These are phyloP conservation scores for Russula abietina DNA, from an alignment of 768 basidiomycete species.

Conservation along the genomic window DNA sequence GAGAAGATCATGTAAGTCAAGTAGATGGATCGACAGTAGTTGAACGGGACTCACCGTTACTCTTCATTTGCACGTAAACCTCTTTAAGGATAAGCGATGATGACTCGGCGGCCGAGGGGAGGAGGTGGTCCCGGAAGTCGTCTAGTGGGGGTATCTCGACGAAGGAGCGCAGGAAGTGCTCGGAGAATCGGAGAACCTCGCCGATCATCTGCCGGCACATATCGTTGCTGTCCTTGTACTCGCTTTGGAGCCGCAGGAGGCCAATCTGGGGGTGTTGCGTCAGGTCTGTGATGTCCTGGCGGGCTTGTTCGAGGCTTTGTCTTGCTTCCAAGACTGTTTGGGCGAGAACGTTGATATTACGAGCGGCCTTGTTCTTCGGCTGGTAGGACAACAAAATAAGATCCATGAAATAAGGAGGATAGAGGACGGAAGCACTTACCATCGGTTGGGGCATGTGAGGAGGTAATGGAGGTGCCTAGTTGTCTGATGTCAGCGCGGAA, in stretches of 20 bases:
- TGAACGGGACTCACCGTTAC: not conserved
- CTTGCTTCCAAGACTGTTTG: not conserved
- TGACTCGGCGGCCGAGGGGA: slow-evolving; percentile 4
- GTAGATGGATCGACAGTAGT: not conserved
- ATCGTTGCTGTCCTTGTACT: slow-evolving; percentile 2
- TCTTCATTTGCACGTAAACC: not conserved
- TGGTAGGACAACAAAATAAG: not conserved
- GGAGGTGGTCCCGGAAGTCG: slow-evolving; percentile 10
- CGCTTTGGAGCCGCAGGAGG: slow-evolving; percentile 10
- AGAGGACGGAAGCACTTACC: not conserved
- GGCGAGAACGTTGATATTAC: slow-evolving; percentile 12
- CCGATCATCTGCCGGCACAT: slow-evolving; percentile 1
- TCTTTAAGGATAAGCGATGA: not conserved
- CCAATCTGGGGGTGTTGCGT: slow-evolving; percentile 3
- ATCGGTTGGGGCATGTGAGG: not conserved
- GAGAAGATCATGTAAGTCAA: not conserved
- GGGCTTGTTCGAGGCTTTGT: not conserved
- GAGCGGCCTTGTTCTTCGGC: slow-evolving; percentile 8
- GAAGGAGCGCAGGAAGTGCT: slow-evolving; percentile 8
- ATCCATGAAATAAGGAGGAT: not conserved
- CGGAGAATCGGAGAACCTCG: slow-evolving; percentile 11
- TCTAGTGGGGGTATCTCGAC: slow-evolving; percentile 8
- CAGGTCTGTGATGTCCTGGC: not conserved
- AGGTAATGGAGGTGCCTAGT: not conserved
- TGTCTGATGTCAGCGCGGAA: not conserved